Percentiles rank a stretch among this genome's conserved stretches.
Evolutionary conservation across 495 filamentous ascomycete genomes (phyloP).

Genomic region (Aspergillus affinis): DNA sequence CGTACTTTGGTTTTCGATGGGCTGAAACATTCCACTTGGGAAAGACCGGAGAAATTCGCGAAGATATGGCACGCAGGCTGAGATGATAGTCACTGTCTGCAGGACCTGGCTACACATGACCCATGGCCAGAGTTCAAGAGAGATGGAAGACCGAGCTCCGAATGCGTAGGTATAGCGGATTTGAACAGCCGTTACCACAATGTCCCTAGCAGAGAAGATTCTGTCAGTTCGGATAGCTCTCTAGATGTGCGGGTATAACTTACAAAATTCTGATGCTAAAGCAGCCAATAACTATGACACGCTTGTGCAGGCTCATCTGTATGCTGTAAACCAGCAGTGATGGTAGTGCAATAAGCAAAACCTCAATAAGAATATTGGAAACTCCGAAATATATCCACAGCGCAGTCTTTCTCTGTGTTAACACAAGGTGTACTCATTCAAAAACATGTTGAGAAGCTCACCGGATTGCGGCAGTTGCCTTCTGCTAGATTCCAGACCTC

Average conservation of each 20-base stretch:
- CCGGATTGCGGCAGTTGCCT: not conserved
- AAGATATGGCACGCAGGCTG: conserved; percentile 8
- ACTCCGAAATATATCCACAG: not conserved
- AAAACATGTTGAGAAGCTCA: not conserved
- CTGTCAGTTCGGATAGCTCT: not conserved
- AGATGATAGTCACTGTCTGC: conserved; percentile 5
- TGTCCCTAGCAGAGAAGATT: not conserved
- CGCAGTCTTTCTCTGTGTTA: not conserved
- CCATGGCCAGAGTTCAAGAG: conserved; percentile 2
- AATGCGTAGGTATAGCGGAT: not conserved
- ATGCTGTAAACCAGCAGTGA: not conserved
- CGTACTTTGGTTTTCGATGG: not conserved
- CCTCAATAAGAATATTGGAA: not conserved
- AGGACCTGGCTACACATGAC: conserved; percentile 7
- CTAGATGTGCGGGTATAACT: not conserved
- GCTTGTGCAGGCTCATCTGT: not conserved
- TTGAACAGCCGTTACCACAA: not conserved
- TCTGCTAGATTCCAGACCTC: not conserved
- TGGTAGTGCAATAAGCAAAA: not conserved
- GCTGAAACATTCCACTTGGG: conserved; percentile 7
- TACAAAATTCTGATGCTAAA: not conserved
- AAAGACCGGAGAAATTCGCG: conserved; percentile 7
- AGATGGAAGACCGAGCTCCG: not conserved
- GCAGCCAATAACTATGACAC: not conserved
- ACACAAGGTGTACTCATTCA: not conserved